phyloP scores from a whole-genome alignment of 1,139 yeast genomes.

The Candida sp. region DNA sequence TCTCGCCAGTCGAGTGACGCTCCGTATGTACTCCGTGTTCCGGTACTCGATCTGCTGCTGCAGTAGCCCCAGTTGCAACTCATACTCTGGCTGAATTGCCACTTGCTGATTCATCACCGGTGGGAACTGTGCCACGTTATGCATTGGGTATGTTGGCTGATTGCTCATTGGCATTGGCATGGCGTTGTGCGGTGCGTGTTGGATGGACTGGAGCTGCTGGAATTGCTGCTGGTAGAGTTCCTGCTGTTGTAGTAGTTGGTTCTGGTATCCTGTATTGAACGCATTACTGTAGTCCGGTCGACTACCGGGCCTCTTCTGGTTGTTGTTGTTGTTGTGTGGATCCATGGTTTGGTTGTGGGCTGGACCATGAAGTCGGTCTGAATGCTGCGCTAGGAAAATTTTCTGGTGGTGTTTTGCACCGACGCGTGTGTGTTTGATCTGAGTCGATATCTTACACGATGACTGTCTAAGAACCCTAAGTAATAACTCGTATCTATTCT shows the following conservation, averaged over 20 bases:
- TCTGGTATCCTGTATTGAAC: slow-evolving; percentile 1
- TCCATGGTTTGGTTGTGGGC: neutral
- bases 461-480: too few species aligned
- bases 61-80: neutral
- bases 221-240: neutral
- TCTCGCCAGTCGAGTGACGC: neutral
- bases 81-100: neutral
- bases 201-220: neutral
- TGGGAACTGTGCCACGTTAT: too few species aligned
- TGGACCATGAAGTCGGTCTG: neutral
- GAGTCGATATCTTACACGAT: too few species aligned
- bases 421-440: too few species aligned
- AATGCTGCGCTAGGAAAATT: neutral
- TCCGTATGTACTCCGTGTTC: neutral
- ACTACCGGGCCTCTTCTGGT: neutral
- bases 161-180: too few species aligned
- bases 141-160: too few species aligned
- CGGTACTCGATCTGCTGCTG: neutral
- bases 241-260: slow-evolving; percentile 1
- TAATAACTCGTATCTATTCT: too few species aligned
- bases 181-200: neutral
- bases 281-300: slow-evolving; percentile 1
- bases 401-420: neutral
- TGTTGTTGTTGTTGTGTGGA: neutral
- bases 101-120: neutral